Evolutionary conservation across 73 alveolate species (phyloP), one percentile per base, ranked within the genome.

Genomic region (Tetrahymena borealis): DNA sequence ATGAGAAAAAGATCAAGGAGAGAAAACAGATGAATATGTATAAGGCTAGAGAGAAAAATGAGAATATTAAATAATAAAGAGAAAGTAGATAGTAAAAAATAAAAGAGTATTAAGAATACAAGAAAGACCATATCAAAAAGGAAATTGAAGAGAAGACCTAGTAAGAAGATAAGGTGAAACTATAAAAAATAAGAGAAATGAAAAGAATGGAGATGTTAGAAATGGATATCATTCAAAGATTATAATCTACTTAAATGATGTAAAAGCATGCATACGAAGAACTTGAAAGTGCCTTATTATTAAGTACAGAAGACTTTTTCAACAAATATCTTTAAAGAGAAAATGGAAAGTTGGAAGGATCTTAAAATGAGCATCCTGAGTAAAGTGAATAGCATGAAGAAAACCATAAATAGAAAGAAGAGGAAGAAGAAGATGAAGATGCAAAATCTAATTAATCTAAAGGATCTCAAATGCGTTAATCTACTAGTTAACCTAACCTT

Each of bases 181-280:
- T 24, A 35, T 60, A 60, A 60, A 60, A 60, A 60, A 60, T 60
- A 60, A 60, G 43, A 92, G 93, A 92, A 32, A 78, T 93, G 90
- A 91, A 93, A 38, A 40, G 78, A 93, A 85, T 93, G 40, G 95
- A 93, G 79, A 39, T 41, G 39, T 35, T 37, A 39, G 95, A 93
- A 31, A 78, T 79, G 90, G 95, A 93, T 31, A 38, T 85, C 7
- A 43, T 93, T 11, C 31, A 78, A 78, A 93, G 91, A 12, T 90
- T 85, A 7, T 24, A 93, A 93, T 79, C 90, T 90, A 93, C 95
- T 32, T 39, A 93, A 20, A 38, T 78, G 91, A 79, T 93, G 95
- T 39, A 93, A 93, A 93, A 93, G 35, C 78, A 90, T 28, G 95
- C 95, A 1, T 93, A 79, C 36, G 95, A 93, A 39, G 95, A 93